A percentile compares a stretch with the other conserved stretches of the same genome.
These are phyloP conservation scores for Scedosporium apiospermum DNA, from an alignment of 2,329 filamentous ascomycete genomes.

Conservation along the genomic window DNA sequence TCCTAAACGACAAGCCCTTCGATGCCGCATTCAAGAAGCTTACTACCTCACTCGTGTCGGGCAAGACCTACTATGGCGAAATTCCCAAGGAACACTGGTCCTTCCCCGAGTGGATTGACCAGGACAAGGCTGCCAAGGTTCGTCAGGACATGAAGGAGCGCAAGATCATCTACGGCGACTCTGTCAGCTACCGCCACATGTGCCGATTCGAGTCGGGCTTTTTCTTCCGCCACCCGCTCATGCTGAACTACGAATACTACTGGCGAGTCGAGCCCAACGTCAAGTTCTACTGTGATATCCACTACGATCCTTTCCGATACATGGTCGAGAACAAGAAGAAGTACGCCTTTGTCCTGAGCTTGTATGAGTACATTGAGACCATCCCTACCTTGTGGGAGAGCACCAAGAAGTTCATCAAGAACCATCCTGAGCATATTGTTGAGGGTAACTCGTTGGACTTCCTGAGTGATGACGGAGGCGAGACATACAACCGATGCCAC, in stretches of 20 bases:
- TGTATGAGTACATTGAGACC: slow-evolving; percentile 95
- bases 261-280: slow-evolving; percentile 98
- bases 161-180: slow-evolving; percentile 98
- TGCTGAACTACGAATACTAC: slow-evolving; percentile 98
- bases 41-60: slow-evolving; percentile 81
- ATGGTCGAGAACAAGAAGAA: slow-evolving; percentile 97
- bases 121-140: slow-evolving; percentile 82
- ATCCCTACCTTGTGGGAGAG: slow-evolving; percentile 95
- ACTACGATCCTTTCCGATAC: slow-evolving; percentile 92
- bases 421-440: slow-evolving; percentile 79
- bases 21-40: slow-evolving; percentile 89
- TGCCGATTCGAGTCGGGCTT: slow-evolving; percentile 98
- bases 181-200: slow-evolving; percentile 96
- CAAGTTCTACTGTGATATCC: slow-evolving; percentile 90
- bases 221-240: slow-evolving; percentile 91
- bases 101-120: slow-evolving; percentile 90
- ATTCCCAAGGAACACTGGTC: slow-evolving; percentile 95
- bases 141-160: slow-evolving; percentile 87
- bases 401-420: slow-evolving; percentile 86
- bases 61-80: slow-evolving; percentile 80
- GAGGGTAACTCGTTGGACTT: slow-evolving; percentile 83
- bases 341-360: slow-evolving; percentile 90
- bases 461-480: slow-evolving; percentile 81
- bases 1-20: slow-evolving; percentile 93
- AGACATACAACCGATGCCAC: slow-evolving; percentile 94